Percentiles rank a stretch among this genome's conserved stretches.
Conservation (phyloP, 768 basidiomycete genomes). For the Solioccasus polychromus region DNA sequence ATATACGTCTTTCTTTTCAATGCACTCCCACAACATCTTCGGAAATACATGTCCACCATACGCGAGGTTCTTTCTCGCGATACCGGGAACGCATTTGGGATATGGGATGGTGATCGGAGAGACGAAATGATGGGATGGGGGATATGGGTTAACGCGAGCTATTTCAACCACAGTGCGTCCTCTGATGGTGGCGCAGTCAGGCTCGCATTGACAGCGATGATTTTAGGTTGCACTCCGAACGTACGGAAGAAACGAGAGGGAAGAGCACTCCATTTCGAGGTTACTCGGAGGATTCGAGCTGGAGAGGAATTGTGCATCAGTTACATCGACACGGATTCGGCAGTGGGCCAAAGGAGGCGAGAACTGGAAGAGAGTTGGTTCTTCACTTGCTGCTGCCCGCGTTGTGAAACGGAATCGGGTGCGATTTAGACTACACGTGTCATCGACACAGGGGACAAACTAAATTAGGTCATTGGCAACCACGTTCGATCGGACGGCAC, state of each 20-base stretch:
- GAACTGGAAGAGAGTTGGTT: slow-evolving; percentile 53
- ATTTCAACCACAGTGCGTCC: slow-evolving; percentile 65
- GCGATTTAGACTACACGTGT: not conserved
- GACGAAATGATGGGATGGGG: slow-evolving; percentile 66
- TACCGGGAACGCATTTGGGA: slow-evolving; percentile 65
- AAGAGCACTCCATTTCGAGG: slow-evolving; percentile 47
- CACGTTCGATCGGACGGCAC: slow-evolving; percentile 17
- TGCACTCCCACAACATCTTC: slow-evolving; percentile 29
- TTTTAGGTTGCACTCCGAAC: slow-evolving; percentile 52
- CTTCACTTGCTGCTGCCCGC: slow-evolving; percentile 49
- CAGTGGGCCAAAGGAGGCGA: slow-evolving; percentile 36
- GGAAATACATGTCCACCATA: slow-evolving; percentile 41
- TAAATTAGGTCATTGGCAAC: slow-evolving; percentile 5
- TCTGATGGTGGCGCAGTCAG: not conserved
- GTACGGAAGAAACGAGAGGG: slow-evolving; percentile 44
- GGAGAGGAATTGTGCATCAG: slow-evolving; percentile 61
- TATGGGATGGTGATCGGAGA: slow-evolving; percentile 54
- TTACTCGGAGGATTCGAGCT: slow-evolving; percentile 37
- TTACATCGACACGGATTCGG: slow-evolving; percentile 41
- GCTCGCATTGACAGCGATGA: not conserved
- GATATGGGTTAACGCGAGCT: slow-evolving; percentile 57
- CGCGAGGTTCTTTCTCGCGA: slow-evolving; percentile 58
- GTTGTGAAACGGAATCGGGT: slow-evolving; percentile 35
- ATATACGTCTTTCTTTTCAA: slow-evolving; percentile 53
- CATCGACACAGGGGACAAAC: slow-evolving; percentile 1